Evolutionary conservation across 31 red algal genomes (phyloP), one percentile per base, ranked within the genome.

Genomic region (Porphyra umbilicalis): DNA sequence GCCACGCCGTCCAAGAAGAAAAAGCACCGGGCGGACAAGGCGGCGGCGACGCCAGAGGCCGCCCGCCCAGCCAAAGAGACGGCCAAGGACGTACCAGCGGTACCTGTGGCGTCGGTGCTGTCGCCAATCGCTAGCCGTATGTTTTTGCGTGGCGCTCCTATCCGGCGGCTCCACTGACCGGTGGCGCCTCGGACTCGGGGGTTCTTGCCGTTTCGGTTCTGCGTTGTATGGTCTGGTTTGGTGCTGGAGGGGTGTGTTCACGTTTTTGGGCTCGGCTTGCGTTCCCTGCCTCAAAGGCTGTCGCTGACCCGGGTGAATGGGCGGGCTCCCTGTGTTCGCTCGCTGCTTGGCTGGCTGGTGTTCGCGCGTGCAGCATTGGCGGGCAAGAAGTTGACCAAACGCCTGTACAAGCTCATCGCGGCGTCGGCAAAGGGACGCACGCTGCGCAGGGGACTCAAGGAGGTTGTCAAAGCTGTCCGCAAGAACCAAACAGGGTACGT

Each of bases 401-500:
- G 89, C 77, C 31, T 97, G 20, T 88, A 90, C 84, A 95, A 97
- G 84, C 83, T 99, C 34, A 77, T 96, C n/a, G 80, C 77, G 9
- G 46, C 83, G 29, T 88, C 94, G 11, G 90, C 94, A 8, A 93
- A 90, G 36, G 88, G 37, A 36, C 97, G 97, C 74, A 39, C 83
- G 1, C 44, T 99, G 32, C 85, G 92, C n/a, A 77, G 98, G 32
- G 98, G 98, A 32, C 85, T 99, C 33, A 97, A 94, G 88, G 98
- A 99, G 86, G 94, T 97, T 14, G 98, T 92, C 9, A 80, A 93
- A 32, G 76, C 78, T 9, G 80, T 99, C 10, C 89, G 98, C 10
- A 94, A 95, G 80, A 38, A 80, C 29, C 90, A 94, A 44, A 89
- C 79, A 32, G 98, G 98, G 32, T 78, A 94, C 10, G 89, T 90